Base-by-base conservation (phyloP, 805 yeast genomes). In the Yarrowia keelungensis region DNA sequence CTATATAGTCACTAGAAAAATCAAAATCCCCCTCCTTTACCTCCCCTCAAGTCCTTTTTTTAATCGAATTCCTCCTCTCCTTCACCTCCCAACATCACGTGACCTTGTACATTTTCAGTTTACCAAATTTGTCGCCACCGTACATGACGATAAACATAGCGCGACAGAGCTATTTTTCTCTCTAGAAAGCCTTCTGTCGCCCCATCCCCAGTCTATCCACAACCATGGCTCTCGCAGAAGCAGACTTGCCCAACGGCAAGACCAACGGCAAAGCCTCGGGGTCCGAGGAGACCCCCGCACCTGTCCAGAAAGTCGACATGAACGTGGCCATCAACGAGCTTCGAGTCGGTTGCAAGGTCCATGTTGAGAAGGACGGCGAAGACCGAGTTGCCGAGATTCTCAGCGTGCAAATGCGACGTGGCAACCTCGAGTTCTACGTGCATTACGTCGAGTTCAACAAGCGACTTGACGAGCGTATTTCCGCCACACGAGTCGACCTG, bases 381-480 rank as follows among this genome's bases (percentile, higher is more conserved):
- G 84, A 83, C 70, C 82, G 97, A 71, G 77, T 87, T 42, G 98
- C 98, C 1, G 99, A 95, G 76, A 86, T 95, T 51, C 80, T 95
- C 54, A 91, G 93, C 19, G 84, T 86, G 62, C 91, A 90, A 71
- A 79, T 84, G 56, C 87, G 90, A 74, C 89, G 92, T 76, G 91
- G 93, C 14, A 85, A 89, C 70, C 86, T 87, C 41, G 90, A 86
- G 72, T 93, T 89, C 77, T 95, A 95, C 76, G 97, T 95, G 39
- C 99, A 95, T 78, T 95, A 92, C 79, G 91, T 87, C 67, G 97
- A 93, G 73, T 95, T 89, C 82, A 95, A 95, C 81, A 95, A 95
- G 78, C 89, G 99, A 78, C 83, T 95, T 73, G 99, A 95, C 80
- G 99, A 95, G 78, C 94, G 98, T 98, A 86, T 95, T 8, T 82